Percentiles rank a stretch among this genome's conserved stretches.
Evolutionary conservation across 2,329 filamentous ascomycete genomes (phyloP).

Genomic region (Erysiphe neolycopersici): DNA sequence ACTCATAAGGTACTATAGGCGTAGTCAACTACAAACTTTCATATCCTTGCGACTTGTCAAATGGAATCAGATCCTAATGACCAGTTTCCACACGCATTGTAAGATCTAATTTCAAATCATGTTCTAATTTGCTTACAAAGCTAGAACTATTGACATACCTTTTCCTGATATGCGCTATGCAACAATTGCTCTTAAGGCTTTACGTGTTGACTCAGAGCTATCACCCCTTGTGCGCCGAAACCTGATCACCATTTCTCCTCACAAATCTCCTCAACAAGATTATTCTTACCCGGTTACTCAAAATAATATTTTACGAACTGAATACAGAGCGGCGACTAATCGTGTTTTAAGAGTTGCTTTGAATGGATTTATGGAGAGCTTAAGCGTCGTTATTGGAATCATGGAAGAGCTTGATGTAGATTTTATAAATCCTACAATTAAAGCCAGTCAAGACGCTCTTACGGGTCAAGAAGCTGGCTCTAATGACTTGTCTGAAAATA

Average conservation of each 20-base stretch:
- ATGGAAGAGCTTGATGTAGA: conserved; percentile 81
- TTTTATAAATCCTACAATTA: too few species aligned
- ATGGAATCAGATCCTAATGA: conserved; percentile 14
- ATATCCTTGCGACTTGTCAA: neutral
- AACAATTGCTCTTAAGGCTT: conserved; percentile 41
- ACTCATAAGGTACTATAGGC: neutral
- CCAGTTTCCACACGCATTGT: conserved; percentile 38
- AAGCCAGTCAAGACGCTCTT: conserved; percentile 11
- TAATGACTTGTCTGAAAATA: neutral
- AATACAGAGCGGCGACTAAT: conserved; percentile 75
- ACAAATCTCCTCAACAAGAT: conserved; percentile 1
- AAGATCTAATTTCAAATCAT: conserved; percentile 13
- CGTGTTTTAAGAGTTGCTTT: conserved; percentile 90
- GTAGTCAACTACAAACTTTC: neutral
- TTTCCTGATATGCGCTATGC: conserved; percentile 62
- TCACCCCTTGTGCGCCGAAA: conserved; percentile 55
- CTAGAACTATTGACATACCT: conserved; percentile 20
- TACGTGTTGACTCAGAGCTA: conserved; percentile 70
- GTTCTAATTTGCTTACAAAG: neutral
- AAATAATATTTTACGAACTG: conserved; percentile 35
- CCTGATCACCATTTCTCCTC: conserved; percentile 17
- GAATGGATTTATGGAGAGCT: conserved; percentile 84
- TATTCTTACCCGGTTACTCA: conserved; percentile 2
- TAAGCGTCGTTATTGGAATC: conserved; percentile 60
- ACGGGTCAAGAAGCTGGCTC: too few species aligned